phyloP scores from a whole-genome alignment of 768 basidiomycete species.

The Steccherinum ochraceum region DNA sequence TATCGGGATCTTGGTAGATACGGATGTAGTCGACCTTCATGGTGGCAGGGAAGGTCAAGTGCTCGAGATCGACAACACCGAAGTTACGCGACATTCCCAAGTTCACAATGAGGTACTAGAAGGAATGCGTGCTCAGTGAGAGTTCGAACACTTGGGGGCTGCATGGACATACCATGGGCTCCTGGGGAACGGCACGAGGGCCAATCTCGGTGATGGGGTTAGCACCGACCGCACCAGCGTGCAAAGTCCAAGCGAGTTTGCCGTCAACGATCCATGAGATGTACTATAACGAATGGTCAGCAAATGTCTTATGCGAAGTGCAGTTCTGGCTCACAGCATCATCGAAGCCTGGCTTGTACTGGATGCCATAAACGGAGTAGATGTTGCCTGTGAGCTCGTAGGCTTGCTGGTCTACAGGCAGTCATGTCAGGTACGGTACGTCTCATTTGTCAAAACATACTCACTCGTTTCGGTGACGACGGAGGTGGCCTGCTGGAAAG shows the following conservation, averaged over 20 bases:
- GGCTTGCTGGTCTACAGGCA: conserved; percentile 53
- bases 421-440: conserved; percentile 3
- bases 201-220: conserved; percentile 54
- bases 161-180: conserved; percentile 76
- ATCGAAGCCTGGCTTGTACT: conserved; percentile 68
- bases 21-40: conserved; percentile 82
- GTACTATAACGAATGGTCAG: conserved; percentile 46
- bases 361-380: conserved; percentile 72
- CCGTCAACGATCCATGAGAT: conserved; percentile 73
- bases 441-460: conserved; percentile 2
- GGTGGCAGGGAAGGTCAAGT: conserved; percentile 45
- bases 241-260: conserved; percentile 65
- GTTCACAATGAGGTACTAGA: conserved; percentile 43
- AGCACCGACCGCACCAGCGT: conserved; percentile 53
- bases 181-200: conserved; percentile 68
- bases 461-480: conserved; percentile 30
- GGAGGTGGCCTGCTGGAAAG: conserved; percentile 72
- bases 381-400: conserved; percentile 53
- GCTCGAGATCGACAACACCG: conserved; percentile 45
- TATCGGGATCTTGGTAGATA: conserved; percentile 54
- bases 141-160: not conserved
- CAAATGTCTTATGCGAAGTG: not conserved
- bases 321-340: conserved; percentile 37
- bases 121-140: conserved; percentile 2
- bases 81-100: conserved; percentile 58